Conservation (phyloP, 78 protist species). For the Emiliania huxleyi region DNA sequence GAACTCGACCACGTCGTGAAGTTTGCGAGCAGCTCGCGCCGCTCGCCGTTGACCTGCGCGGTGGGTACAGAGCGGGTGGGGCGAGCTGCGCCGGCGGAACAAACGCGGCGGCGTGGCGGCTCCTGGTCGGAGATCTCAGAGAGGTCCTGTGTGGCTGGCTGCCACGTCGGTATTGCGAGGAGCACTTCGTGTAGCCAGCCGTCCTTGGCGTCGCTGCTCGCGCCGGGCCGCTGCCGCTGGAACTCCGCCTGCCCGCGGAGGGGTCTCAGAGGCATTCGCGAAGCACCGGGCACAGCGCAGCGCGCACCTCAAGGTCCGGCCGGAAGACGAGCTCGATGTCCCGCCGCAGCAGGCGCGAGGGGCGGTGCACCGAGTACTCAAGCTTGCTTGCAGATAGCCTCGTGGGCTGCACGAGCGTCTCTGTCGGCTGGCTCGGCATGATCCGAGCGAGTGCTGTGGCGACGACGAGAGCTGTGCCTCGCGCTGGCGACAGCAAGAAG, state of each 20-base stretch:
- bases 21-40: neutral
- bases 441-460: too few species aligned
- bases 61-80: neutral
- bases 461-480: too few species aligned
- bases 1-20: neutral
- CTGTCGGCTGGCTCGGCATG: neutral
- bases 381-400: too few species aligned
- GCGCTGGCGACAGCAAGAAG: too few species aligned
- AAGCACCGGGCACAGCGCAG: neutral
- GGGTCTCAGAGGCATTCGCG: too few species aligned
- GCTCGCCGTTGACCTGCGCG: neutral
- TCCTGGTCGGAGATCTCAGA: neutral
- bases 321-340: conserved; percentile 27
- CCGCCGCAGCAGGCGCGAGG: neutral
- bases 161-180: conserved; percentile 1
- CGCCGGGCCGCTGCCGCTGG: too few species aligned
- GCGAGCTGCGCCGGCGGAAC: neutral
- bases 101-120: too few species aligned
- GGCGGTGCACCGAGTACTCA: neutral
- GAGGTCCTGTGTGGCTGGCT: neutral
- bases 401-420: neutral
- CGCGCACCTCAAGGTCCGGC: neutral
- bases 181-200: neutral
- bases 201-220: neutral
- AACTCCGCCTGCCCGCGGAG: neutral